Base-by-base conservation (phyloP, 768 basidiomycete species). In the Termitomyces sp. region DNA sequence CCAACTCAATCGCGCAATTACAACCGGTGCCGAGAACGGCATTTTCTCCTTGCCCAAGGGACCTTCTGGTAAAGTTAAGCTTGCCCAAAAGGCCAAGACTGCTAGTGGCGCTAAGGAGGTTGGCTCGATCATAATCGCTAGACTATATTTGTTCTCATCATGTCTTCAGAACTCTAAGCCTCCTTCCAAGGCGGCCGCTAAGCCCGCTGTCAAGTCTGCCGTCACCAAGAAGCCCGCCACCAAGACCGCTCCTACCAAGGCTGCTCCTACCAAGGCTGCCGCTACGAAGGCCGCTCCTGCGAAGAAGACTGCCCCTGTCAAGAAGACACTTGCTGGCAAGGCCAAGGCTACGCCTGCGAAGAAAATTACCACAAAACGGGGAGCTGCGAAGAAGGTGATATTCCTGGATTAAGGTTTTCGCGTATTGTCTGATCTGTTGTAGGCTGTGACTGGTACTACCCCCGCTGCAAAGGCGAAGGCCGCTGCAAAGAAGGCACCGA, bases 1-100 rank as follows among this genome's bases (percentile, higher is more conserved):
- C 59, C 88, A 89, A 72, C 78, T 95, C 68, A 84, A 84, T 66
- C 82, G 82, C 58, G 91, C 91, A 57, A 90, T 95, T 71, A 72
- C 81, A 43, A 72, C 76, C 53, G 92, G 92, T 49, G 81, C 82
- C 36, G 88, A 90, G 70, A 51, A 44, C 30, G 75, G 74, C 16
- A 61, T 73, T 12, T 78, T 77, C 49, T 59, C 71, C 2, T 65
- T 73, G 36, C 76, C 76, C 66, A 78, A 74, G 64, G 72, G 79
- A 13, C 73, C 79, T 2, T 81, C 82, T 20, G 87, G 87, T 57
- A 84, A 85, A 66, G 81, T 89, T 63, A 87, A 86, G 73, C 77
- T 87, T 13, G 80, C 82, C 8, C 37, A 44, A 22, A 88, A 86
- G 74, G 67, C 67, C 46, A 82, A 78, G 65, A 62, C 74, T 8